Conservation (phyloP, 371 early-diverging fungal genomes). For the Apophysomyces variabilis region DNA sequence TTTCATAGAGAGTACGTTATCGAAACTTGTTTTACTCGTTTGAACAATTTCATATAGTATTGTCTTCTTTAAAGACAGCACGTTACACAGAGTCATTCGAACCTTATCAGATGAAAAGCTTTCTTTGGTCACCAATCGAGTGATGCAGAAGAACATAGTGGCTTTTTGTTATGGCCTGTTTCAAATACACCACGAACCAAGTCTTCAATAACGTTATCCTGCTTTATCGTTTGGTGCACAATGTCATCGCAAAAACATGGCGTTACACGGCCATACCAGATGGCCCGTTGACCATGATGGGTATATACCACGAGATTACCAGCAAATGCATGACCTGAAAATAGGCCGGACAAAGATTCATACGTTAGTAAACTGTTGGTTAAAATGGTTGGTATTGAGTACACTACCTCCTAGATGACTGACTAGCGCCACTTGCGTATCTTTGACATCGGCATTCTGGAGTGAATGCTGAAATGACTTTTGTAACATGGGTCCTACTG, state of each 20-base stretch:
- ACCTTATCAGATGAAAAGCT: too few species aligned
- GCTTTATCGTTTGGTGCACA: conserved; percentile 30
- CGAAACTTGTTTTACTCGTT: too few species aligned
- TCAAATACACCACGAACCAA: conserved; percentile 43
- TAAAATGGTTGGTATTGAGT: too few species aligned
- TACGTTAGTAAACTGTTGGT: too few species aligned
- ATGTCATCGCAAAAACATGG: conserved; percentile 45
- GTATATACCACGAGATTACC: conserved; percentile 47
- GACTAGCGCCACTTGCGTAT: conserved; percentile 30
- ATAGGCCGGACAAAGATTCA: neutral
- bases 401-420: conserved; percentile 45
- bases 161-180: conserved; percentile 22
- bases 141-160: conserved; percentile 15
- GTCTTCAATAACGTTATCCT: conserved; percentile 36
- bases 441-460: neutral
- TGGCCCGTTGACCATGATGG: conserved; percentile 40
- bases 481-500: conserved; percentile 41
- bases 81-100: too few species aligned
- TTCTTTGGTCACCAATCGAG: conserved; percentile 20
- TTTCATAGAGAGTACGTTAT: too few species aligned
- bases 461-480: conserved; percentile 30
- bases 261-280: conserved; percentile 50
- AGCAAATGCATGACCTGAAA: conserved; percentile 41
- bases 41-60: too few species aligned
- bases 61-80: too few species aligned